phyloP scores from a whole-genome alignment of 768 basidiomycete genomes.

The Heimioporus sp. region DNA sequence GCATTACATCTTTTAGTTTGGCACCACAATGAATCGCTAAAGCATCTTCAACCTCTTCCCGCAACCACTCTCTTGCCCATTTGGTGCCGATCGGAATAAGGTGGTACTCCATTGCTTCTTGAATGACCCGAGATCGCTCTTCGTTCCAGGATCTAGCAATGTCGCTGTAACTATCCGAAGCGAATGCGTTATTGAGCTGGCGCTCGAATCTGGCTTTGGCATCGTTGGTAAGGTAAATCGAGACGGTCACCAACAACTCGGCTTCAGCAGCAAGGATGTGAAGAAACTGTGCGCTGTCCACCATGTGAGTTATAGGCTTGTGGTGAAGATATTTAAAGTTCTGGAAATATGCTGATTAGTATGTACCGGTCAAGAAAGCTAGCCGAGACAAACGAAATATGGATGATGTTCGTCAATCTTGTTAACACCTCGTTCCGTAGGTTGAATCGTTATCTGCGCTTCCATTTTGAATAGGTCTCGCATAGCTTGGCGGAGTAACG shows the following conservation, averaged over 20 bases:
- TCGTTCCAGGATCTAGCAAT: slow-evolving; percentile 90
- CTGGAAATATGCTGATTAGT: slow-evolving; percentile 39
- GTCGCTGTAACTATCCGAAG: slow-evolving; percentile 82
- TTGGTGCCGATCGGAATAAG: slow-evolving; percentile 83
- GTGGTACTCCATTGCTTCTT: slow-evolving; percentile 75
- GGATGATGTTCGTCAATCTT: slow-evolving; percentile 76
- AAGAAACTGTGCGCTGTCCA: slow-evolving; percentile 76
- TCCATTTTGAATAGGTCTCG: slow-evolving; percentile 72
- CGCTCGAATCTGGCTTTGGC: slow-evolving; percentile 68
- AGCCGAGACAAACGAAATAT: slow-evolving; percentile 55
- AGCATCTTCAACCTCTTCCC: slow-evolving; percentile 87
- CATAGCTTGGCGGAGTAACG: slow-evolving; percentile 75
- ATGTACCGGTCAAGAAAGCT: neutral
- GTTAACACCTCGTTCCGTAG: slow-evolving; percentile 81
- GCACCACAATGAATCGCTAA: slow-evolving; percentile 67
- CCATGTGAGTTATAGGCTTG: slow-evolving; percentile 72
- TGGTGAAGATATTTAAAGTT: slow-evolving; percentile 91
- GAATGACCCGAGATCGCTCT: slow-evolving; percentile 73
- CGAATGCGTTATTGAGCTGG: slow-evolving; percentile 75
- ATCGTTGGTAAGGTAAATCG: slow-evolving; percentile 63
- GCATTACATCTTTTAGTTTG: slow-evolving; percentile 67
- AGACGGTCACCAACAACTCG: slow-evolving; percentile 81
- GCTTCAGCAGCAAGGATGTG: slow-evolving; percentile 88
- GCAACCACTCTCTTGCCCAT: slow-evolving; percentile 85
- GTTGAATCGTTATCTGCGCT: slow-evolving; percentile 74